Base-by-base conservation (phyloP, 257 asterid species). In the Nicotiana benthamiana region DNA sequence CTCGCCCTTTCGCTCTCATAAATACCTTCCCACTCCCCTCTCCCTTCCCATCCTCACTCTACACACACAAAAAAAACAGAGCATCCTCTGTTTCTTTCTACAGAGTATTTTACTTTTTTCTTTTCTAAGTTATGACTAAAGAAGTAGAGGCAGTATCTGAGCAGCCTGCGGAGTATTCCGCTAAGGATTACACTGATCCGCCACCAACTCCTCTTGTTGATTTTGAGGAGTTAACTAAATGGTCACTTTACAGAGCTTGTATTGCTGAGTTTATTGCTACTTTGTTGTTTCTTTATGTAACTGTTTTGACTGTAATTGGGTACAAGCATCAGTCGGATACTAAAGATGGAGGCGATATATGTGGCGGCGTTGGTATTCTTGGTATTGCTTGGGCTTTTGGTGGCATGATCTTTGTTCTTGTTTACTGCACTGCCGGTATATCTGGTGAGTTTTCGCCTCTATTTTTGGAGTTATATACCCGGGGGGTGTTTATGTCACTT, bases 301-400 rank as follows among this genome's bases (percentile, higher is more conserved):
- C 91, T 43, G 89, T 92, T 9, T 59, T 90, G 84, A 89, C 97
- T 4, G 97, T 92, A 1, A 92, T 92, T 22, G 94, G 97, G 5
- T 89, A 92, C 86, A 85, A 56, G 2, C 84, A 79, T 83, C 97
- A 92, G 86, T 80, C 60, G 16, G 93, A 88, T 80, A 3, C 36
- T 54, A 0, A 1, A 0, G 67, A 9, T 54, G 90, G 90, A 2
- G 94, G 93, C 7, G 89, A 86, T 11, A 32, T 85, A 52, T 92
- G 97, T 56, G 91, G 85, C 81, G 95, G 97, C 34, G 95, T 92
- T 6, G 97, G 95, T 4, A 62, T 88, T 22, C 91, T 90, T 48
- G 97, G 97, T 6, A 92, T 92, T 79, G 97, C 97, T 18, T 92
- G 97, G 97, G 95, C 95, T 1, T 92, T 92, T 56, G 97, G 97